Conservation (phyloP, 2,329 filamentous ascomycete species). For the Dryadomyces sulphureus region DNA sequence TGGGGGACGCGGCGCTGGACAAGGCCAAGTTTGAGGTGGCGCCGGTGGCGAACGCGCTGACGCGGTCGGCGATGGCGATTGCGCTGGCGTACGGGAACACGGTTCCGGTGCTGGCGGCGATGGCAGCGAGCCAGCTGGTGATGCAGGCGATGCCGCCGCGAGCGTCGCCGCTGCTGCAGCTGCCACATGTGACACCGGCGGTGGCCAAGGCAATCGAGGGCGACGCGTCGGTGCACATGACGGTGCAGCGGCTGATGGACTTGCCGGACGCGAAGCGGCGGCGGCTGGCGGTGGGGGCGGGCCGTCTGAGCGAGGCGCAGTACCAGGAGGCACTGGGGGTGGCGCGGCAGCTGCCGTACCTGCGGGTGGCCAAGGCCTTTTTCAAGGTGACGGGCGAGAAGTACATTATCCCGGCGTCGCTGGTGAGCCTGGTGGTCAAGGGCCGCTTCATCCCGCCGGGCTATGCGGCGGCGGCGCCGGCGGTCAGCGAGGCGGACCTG, state of each 20-base stretch:
- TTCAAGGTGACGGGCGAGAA: slow-evolving; percentile 97
- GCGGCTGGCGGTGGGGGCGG: slow-evolving; percentile 52
- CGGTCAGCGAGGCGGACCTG: slow-evolving; percentile 63
- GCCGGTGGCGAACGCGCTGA: slow-evolving; percentile 71
- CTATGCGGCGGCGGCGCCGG: slow-evolving; percentile 51
- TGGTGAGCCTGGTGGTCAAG: slow-evolving; percentile 92
- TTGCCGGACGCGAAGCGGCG: slow-evolving; percentile 62
- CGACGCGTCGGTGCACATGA: slow-evolving; percentile 58
- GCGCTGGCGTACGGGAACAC: slow-evolving; percentile 78
- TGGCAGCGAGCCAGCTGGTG: slow-evolving; percentile 68
- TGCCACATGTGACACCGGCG: slow-evolving; percentile 67
- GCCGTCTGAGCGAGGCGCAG: slow-evolving; percentile 58
- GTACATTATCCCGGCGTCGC: slow-evolving; percentile 77
- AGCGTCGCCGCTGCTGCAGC: slow-evolving; percentile 76
- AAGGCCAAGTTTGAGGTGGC: slow-evolving; percentile 81
- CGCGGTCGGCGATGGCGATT: slow-evolving; percentile 76
- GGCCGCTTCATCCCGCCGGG: slow-evolving; percentile 86
- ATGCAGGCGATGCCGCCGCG: slow-evolving; percentile 79
- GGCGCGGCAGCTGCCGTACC: slow-evolving; percentile 68
- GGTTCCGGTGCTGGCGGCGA: slow-evolving; percentile 66
- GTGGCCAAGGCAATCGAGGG: slow-evolving; percentile 56
- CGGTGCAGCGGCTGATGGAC: slow-evolving; percentile 79
- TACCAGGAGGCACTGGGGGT: slow-evolving; percentile 64
- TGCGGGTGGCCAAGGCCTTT: slow-evolving; percentile 82
- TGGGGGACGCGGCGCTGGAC: slow-evolving; percentile 64